Percentiles rank a stretch among this genome's conserved stretches.
phyloP scores from a whole-genome alignment of 129 eudicot genomes.

The Apium graveolens region DNA sequence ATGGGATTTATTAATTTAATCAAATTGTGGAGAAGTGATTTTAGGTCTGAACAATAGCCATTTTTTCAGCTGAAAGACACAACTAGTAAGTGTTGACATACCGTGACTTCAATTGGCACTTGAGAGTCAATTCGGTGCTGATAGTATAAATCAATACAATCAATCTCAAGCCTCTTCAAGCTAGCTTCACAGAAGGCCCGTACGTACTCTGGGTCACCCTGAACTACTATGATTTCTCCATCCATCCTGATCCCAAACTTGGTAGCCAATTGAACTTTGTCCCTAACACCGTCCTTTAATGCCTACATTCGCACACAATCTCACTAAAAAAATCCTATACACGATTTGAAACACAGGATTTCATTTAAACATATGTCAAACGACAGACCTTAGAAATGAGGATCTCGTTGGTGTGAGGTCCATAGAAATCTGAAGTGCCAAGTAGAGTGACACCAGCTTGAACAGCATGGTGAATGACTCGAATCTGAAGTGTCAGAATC shows the following conservation, averaged over 20 bases:
- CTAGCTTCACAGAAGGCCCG: slow-evolving; percentile 47
- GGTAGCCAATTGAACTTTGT: slow-evolving; percentile 39
- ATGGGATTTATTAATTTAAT: no score
- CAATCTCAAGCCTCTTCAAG: slow-evolving; percentile 46
- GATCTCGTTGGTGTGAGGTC: slow-evolving; percentile 22
- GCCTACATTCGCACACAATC: slow-evolving; percentile 22
- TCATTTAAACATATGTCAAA: background rate
- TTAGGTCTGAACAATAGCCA: no score
- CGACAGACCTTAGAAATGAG: slow-evolving; percentile 37
- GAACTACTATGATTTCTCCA: slow-evolving; percentile 20
- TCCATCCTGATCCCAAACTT: slow-evolving; percentile 32
- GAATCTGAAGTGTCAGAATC: slow-evolving; percentile 9
- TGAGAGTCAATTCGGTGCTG: slow-evolving; percentile 45
- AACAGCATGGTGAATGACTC: slow-evolving; percentile 6
- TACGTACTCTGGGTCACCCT: slow-evolving; percentile 47
- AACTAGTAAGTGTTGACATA: no score
- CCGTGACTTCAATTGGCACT: slow-evolving; percentile 70
- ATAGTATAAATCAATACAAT: slow-evolving; percentile 55
- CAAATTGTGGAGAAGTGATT: background rate
- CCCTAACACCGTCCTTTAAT: slow-evolving; percentile 35
- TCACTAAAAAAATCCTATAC: background rate
- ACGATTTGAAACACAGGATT: background rate
- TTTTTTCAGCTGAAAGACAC: no score
- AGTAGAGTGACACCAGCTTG: slow-evolving; percentile 1
- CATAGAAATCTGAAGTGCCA: slow-evolving; percentile 30